Base-by-base conservation (phyloP, 163 green algal species). In the Chloromonas sp. region DNA sequence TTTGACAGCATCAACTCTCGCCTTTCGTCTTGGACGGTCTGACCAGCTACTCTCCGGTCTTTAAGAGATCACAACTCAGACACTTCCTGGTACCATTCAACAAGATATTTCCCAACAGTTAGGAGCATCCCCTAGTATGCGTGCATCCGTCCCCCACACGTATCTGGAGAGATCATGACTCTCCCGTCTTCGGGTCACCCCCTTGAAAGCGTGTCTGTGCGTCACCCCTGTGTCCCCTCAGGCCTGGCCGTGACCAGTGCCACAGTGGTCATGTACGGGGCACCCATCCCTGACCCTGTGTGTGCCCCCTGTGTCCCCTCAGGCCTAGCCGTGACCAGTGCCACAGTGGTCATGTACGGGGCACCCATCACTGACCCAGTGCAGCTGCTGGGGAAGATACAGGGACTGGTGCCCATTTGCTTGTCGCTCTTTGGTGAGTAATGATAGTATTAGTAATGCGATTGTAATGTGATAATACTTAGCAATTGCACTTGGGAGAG, bases 241-340 rank as follows among this genome's bases (percentile, higher is more conserved):
- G 94, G 93, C 13, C 85, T 97, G 2, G 94, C 93, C 0, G 94
- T 96, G 1, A 97, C 94, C 14, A 93, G 88, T 5, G 93, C 92
- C 71, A 95, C 94, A 0, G 85, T 94, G 0, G 90, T 94, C 66
- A 94, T 96, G 59, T 97, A 94, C 83, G 94, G 94, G 59, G 58
- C 77, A 1, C 61, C 91, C 57, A 91, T 97, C 81, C 81, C 87
- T 1, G 94, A 97, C 83, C 94, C 94, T 36, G 88, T 97, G 61
- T 2, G 5, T 58, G 79, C 79, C 5, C 79, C 62, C 8, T 11
- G 78, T 58, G 36, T 58, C 1, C 2, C 11, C 66, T 60, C 84
- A 86, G 94, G 93, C 14, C 85, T 97, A 1, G 94, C 93, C 0
- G 94, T 96, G 1, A 97, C 94, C 11, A 93, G 88, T 11, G 93